Base-by-base conservation (phyloP, 1,284 basidiomycete species). In the Ceraceosorus guamensis region DNA sequence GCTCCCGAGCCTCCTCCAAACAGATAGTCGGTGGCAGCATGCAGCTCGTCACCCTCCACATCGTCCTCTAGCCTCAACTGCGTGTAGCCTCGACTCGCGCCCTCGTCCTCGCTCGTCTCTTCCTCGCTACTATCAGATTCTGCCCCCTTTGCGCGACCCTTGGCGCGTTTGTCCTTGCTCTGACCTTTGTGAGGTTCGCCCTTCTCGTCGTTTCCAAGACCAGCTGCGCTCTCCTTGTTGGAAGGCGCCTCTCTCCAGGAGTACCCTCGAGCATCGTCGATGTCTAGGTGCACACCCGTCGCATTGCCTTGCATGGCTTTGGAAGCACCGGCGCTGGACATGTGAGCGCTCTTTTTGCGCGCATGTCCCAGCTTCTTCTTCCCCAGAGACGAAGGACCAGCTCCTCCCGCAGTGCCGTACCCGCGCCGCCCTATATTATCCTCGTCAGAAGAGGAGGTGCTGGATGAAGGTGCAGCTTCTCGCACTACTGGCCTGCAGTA, bases 11-110 rank as follows among this genome's bases (percentile, higher is more conserved):
- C 48, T 30, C 67, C 66, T 34, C 66, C 66, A 35, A 76, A 76
- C 11, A 76, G 68, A 43, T 76, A 76, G 31, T 70, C 65, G 2
- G 73, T 76, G 5, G 71, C 71, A 14, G 68, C 68, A 31, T 73
- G 63, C 1, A 76, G 60, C 46, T 73, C 61, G 14, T 71, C 71
- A 4, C 65, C 69, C 48, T 76, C 73, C 37, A 72, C 70, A 32
- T 71, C 71, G 46, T 76, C 73, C 44, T 76, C 72, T 14, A 76
- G 66, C 24, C 73, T 57, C 47, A 76, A 61, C 57, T 73, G 70
- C 4, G 73, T 75, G 52, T 76, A 76, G 32, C 69, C 70, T 47
- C 65, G 61, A n/a, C 59, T 62, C 6, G 51, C 63, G n/a, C 46
- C 52, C 31, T 48, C 61, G 24, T 46, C 33, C 3, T 52, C 48